Conservation (phyloP, 441 rosid species). For the Raphanus hybrid region DNA sequence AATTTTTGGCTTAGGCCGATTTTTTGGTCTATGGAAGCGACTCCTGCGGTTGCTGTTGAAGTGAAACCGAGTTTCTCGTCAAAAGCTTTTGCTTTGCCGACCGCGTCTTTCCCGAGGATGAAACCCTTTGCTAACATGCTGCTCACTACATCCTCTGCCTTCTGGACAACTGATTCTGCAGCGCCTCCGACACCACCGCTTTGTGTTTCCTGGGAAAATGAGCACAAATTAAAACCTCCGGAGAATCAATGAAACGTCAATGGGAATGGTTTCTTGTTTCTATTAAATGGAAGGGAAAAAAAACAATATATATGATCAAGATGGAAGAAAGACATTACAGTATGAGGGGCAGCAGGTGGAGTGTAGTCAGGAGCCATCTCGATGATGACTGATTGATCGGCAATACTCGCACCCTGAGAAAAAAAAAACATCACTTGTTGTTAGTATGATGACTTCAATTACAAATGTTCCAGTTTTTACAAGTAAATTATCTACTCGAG, state of each 20-base stretch:
- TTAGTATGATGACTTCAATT: slow-evolving; percentile 26
- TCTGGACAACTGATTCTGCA: slow-evolving; percentile 67
- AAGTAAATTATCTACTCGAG: no score
- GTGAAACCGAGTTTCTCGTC: slow-evolving; percentile 57
- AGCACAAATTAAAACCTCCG: no score
- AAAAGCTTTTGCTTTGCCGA: slow-evolving; percentile 77
- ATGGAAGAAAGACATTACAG: slow-evolving; percentile 34
- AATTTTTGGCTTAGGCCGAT: slow-evolving; percentile 49
- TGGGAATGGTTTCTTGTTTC: no score
- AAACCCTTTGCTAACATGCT: slow-evolving; percentile 96
- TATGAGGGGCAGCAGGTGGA: slow-evolving; percentile 39
- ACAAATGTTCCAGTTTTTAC: not conserved
- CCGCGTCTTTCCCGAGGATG: slow-evolving; percentile 90
- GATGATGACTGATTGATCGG: slow-evolving; percentile 56
- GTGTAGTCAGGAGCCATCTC: slow-evolving; percentile 56
- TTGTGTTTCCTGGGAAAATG: no score
- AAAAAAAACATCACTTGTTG: not conserved
- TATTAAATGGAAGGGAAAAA: not conserved
- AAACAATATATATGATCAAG: not conserved
- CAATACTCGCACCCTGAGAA: slow-evolving; percentile 62
- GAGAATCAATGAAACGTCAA: no score
- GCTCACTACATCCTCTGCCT: slow-evolving; percentile 92
- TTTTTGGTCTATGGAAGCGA: slow-evolving; percentile 66
- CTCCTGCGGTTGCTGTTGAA: slow-evolving; percentile 54
- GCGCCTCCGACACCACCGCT: slow-evolving; percentile 34